Base-by-base conservation (phyloP, 1,284 basidiomycete species). In the Apiotrichum gracile region DNA sequence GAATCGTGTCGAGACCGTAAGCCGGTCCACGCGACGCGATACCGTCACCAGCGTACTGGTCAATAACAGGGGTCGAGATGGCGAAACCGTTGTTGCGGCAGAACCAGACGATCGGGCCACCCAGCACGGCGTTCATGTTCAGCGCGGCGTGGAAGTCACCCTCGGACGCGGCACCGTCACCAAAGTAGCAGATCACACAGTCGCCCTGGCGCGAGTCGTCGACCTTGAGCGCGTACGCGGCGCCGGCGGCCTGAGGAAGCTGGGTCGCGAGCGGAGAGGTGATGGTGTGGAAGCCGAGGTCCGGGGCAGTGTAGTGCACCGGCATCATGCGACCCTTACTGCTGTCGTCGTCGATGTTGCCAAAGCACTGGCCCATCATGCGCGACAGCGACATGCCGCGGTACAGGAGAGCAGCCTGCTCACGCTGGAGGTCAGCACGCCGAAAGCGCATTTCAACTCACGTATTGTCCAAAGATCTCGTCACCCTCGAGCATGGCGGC, bases 261-360 rank as follows among this genome's bases (percentile, higher is more conserved):
- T 97, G 92, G 0, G 92, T 97, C 2, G 87, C 89, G n/a, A 97
- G 79, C 1, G 92, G 88, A 12, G 88, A 91, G 5, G 91, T 94
- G 59, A 97, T 93, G 27, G 88, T 91, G 73, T 93, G 89, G 70
- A 94, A 94, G 70, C 94, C 91, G 60, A 87, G 82, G 53, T 84
- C 77, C 2, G 82, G 80, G 5, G 90, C 91, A 9, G 89, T 88
- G 72, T 92, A 91, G 69, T 97, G 92, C 49, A 90, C 85, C 10
- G 88, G 88, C 89, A 91, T 91, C 70, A 91, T 88, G 48, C 86
- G 80, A 26, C 91, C 91, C 69, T 91, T 90, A n/a, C 85, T 84
- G 14, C 83, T 82, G n/a, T 74, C 79, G 71, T 94, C 91, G 58
- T 87, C 82, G 62, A 84, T 76, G 62, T 88, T 92, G 40, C 88